These are phyloP conservation scores for Chlorociboria aeruginascens DNA, from an alignment of 495 filamentous ascomycete species.

Conservation along the genomic window DNA sequence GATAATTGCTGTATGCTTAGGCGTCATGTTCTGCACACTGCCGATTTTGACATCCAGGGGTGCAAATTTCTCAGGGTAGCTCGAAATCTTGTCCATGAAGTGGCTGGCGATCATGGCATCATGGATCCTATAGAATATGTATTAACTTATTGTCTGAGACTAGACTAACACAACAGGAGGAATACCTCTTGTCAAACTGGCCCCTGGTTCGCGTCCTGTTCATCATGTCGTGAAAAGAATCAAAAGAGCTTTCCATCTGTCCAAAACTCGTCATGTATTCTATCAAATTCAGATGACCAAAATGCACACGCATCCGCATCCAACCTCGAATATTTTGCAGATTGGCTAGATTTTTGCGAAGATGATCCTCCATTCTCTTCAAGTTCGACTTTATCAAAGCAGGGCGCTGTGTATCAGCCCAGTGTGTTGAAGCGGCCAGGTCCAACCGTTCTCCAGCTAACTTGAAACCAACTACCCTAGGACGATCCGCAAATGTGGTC, in stretches of 20 bases:
- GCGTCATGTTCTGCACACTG: conserved; percentile 15
- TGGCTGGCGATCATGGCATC: background rate
- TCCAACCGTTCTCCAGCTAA: no score
- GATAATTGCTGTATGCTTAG: conserved; percentile 16
- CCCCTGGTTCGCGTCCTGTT: conserved; percentile 20
- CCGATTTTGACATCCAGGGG: conserved; percentile 4
- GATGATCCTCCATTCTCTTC: conserved; percentile 7
- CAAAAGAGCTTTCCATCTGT: conserved; percentile 25
- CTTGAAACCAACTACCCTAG: no score
- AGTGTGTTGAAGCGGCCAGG: no score
- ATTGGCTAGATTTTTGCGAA: conserved; percentile 16
- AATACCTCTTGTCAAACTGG: conserved; percentile 24
- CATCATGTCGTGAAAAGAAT: conserved; percentile 39
- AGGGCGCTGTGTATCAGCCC: background rate
- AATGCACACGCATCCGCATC: conserved; percentile 41
- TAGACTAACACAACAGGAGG: background rate
- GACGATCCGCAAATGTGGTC: no score
- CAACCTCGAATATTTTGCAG: conserved; percentile 20
- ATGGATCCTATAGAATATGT: background rate
- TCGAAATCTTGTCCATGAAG: conserved; percentile 1
- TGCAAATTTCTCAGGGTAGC: background rate
- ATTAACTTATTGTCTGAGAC: no score
- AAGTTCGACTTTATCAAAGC: background rate
- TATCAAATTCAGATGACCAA: conserved; percentile 41
- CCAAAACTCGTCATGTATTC: conserved; percentile 21